Conservation (phyloP, 1,284 basidiomycete species). For the Boletus smithii region DNA sequence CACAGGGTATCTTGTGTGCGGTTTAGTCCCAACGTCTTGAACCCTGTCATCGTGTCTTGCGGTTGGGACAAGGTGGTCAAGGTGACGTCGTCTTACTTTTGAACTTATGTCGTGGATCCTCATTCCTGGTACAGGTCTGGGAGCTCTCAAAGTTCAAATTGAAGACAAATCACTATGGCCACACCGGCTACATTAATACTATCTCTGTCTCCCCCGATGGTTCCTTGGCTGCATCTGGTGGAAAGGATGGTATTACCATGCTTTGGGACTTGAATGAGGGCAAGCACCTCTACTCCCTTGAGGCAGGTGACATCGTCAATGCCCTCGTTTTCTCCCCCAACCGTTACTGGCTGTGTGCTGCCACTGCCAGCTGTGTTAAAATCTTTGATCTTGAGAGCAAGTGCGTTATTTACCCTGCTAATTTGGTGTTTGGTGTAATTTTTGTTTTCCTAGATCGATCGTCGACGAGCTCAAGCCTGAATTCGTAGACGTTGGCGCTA, state of each 20-base stretch:
- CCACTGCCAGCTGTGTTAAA: slow-evolving; percentile 97
- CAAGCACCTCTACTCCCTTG: slow-evolving; percentile 99
- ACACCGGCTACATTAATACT: slow-evolving; percentile 99
- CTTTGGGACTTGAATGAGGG: slow-evolving; percentile 99
- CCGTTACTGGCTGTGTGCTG: slow-evolving; percentile 99
- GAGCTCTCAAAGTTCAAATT: slow-evolving; percentile 99
- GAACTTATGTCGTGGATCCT: slow-evolving; percentile 34
- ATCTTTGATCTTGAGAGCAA: slow-evolving; percentile 99
- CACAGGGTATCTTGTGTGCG: slow-evolving; percentile 96
- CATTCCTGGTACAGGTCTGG: slow-evolving; percentile 75
- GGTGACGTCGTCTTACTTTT: slow-evolving; percentile 74
- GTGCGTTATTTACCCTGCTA: slow-evolving; percentile 47
- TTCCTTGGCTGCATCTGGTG: slow-evolving; percentile 97
- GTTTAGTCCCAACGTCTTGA: slow-evolving; percentile 97
- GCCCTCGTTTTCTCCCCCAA: slow-evolving; percentile 99
- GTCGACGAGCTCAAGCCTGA: slow-evolving; percentile 98
- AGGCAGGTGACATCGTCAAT: slow-evolving; percentile 98
- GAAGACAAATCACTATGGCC: slow-evolving; percentile 99
- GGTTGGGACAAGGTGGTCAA: slow-evolving; percentile 99
- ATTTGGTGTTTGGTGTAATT: slow-evolving; percentile 6
- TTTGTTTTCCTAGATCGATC: slow-evolving; percentile 67
- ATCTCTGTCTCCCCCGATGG: slow-evolving; percentile 99
- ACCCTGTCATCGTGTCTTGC: slow-evolving; percentile 98
- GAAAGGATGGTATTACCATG: slow-evolving; percentile 99
- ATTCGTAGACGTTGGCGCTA: slow-evolving; percentile 76